Base-by-base conservation (phyloP, 208 protist species). In the Angomonas ambiguus region DNA sequence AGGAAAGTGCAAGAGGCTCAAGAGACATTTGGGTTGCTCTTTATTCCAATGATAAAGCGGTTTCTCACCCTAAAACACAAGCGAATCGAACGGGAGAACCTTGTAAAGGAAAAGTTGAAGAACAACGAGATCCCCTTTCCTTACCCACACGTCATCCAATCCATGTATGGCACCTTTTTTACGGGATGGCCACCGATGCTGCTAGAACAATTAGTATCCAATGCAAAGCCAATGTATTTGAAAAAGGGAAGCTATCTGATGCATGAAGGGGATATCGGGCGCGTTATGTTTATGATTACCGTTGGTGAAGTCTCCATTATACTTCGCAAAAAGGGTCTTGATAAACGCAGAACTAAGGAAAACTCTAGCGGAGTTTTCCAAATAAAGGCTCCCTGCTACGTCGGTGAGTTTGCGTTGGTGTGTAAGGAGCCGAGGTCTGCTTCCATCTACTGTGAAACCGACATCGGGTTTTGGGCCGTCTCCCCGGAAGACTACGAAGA, bases 281-380 rank as follows among this genome's bases (percentile, higher is more conserved):
- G 89, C 30, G 77, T 78, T 20, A 95, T 95, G 89, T 93, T 85
- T 53, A 92, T 95, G 80, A 92, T 95, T 51, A 95, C 89, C 0
- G 63, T 60, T 13, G 89, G 89, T 20, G 69, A 32, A 16, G 73
- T 95, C 0, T 82, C 69, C 3, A 87, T 95, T 49, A 85, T 93
- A 34, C 32, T 93, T 16, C 77, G 73, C 32, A 91, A 92, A 60
- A 76, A 80, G n/a, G 72, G 74, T 34, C 71, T 74, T 13, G 77
- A 87, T 49, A 95, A 95, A 77, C 78, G 80, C 16, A 74, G 89
- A 16, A 83, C 71, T 11, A 88, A 88, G 67, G 86, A 88, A 27
- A 89, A 88, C 65, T 87, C 85, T 3, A 90, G 67, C 35, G 84
- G 83, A 32, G 76, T 79, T 27, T 82, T 92, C 38, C 55, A 78